phyloP scores from a whole-genome alignment of 2,329 filamentous ascomycete genomes.

The Dothidotthia symphoricarpi region DNA sequence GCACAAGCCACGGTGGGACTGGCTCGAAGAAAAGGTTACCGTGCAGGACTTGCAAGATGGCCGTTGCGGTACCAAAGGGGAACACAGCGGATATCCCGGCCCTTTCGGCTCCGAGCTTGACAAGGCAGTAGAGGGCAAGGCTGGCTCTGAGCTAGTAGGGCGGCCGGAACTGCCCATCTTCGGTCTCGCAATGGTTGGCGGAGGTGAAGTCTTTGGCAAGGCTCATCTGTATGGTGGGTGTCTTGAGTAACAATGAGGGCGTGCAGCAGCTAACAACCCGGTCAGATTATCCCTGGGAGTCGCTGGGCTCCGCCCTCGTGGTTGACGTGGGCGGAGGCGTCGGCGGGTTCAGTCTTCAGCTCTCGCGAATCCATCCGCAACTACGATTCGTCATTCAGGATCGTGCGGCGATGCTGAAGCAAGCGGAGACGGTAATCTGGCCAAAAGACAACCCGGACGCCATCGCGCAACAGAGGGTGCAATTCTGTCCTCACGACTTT shows the following conservation, averaged over 20 bases:
- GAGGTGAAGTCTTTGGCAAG: slow-evolving; percentile 23
- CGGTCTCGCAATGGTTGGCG: slow-evolving; percentile 31
- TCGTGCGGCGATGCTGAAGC: slow-evolving; percentile 25
- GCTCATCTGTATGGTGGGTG: slow-evolving; percentile 29
- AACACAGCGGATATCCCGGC: slow-evolving; percentile 21
- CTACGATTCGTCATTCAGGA: slow-evolving; percentile 45
- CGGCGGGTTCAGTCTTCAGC: too few species aligned
- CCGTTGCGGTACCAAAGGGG: slow-evolving; percentile 2
- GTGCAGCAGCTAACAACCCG: too few species aligned
- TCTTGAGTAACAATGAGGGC: too few species aligned
- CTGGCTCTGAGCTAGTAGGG: slow-evolving; percentile 7
- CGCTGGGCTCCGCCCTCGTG: too few species aligned
- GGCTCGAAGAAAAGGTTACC: slow-evolving; percentile 34
- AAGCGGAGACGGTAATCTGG: slow-evolving; percentile 29
- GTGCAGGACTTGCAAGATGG: slow-evolving; percentile 5
- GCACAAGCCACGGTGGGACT: slow-evolving; percentile 38
- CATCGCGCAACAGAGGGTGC: too few species aligned
- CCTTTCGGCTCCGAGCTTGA: slow-evolving; percentile 18
- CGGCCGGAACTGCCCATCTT: slow-evolving; percentile 27
- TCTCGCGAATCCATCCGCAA: too few species aligned
- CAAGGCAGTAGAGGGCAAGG: slow-evolving; percentile 1
- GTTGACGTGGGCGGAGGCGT: too few species aligned
- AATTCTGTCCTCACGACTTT: slow-evolving; percentile 41
- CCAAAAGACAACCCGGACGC: slow-evolving; percentile 27
- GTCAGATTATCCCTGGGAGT: too few species aligned